Evolutionary conservation across 768 basidiomycete genomes (phyloP).

Genomic region (Amanita pseudoporphyria): DNA sequence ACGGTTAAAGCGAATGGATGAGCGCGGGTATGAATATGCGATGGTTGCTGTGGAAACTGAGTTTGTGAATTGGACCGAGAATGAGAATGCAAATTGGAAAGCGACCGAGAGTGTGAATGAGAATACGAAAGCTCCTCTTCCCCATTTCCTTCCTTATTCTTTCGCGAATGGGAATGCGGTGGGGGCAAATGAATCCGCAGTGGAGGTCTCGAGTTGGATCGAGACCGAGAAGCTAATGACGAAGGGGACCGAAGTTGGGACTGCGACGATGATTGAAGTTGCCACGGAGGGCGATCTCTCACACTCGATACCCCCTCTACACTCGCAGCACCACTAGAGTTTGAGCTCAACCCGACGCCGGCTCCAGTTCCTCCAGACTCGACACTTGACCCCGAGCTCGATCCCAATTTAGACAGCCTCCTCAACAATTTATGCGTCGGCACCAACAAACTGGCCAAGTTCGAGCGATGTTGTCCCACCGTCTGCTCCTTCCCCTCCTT

Average conservation of each 20-base stretch:
- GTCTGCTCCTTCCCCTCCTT: background rate
- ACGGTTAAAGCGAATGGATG: background rate
- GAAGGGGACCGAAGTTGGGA: background rate
- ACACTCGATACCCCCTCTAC: background rate
- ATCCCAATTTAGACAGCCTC: slow-evolving; percentile 4
- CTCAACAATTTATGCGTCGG: background rate
- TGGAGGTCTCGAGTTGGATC: background rate
- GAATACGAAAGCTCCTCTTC: background rate
- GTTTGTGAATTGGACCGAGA: background rate
- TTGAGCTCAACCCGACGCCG: no score
- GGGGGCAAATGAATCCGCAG: background rate
- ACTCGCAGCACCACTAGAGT: no score
- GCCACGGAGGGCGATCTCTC: no score
- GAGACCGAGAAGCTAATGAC: background rate
- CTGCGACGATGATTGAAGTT: background rate
- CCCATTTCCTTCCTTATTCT: background rate
- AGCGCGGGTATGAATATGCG: background rate
- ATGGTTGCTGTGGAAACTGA: background rate
- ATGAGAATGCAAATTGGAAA: background rate
- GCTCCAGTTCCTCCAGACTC: no score
- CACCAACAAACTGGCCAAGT: slow-evolving; percentile 7
- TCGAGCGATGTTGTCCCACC: background rate
- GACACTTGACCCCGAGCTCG: background rate
- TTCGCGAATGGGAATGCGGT: no score
- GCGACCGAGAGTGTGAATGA: background rate